Conservation (phyloP, 1,139 yeast genomes). For the Martiniozyma asiatica region DNA sequence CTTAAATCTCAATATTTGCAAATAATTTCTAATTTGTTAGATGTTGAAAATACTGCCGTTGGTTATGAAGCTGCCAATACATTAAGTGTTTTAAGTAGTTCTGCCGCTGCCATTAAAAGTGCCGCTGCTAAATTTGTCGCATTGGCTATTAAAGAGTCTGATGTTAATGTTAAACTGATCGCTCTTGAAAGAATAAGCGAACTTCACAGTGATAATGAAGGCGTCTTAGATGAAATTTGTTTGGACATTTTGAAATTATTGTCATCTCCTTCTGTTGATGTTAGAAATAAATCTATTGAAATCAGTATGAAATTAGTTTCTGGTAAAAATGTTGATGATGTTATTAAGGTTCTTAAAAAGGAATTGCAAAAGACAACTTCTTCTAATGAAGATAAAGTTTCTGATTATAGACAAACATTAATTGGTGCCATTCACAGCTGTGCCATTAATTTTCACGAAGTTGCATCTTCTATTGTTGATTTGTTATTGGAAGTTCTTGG, state of each 20-base stretch:
- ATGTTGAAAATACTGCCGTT: slow-evolving; percentile 62
- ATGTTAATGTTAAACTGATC: slow-evolving; percentile 85
- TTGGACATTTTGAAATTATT: slow-evolving; percentile 81
- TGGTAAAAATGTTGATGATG: slow-evolving; percentile 88
- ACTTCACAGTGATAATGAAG: slow-evolving; percentile 65
- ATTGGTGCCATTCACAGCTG: slow-evolving; percentile 83
- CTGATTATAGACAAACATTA: slow-evolving; percentile 81
- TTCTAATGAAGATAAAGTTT: slow-evolving; percentile 63
- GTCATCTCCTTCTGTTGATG: slow-evolving; percentile 81
- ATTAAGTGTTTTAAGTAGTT: slow-evolving; percentile 58
- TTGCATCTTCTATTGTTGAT: slow-evolving; percentile 85
- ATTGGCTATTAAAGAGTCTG: slow-evolving; percentile 82
- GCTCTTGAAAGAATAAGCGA: slow-evolving; percentile 79
- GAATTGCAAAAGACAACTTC: slow-evolving; percentile 70
- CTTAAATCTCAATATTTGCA: slow-evolving; percentile 63
- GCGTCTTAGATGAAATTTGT: slow-evolving; percentile 73
- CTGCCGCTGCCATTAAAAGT: slow-evolving; percentile 53
- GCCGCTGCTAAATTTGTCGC: slow-evolving; percentile 84
- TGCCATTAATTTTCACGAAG: slow-evolving; percentile 82
- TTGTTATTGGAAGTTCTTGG: slow-evolving; percentile 76
- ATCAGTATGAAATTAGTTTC: slow-evolving; percentile 72
- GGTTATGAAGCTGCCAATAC: slow-evolving; percentile 88
- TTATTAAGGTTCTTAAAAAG: slow-evolving; percentile 79
- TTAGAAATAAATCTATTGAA: slow-evolving; percentile 76
- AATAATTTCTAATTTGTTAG: slow-evolving; percentile 62